Conservation (phyloP, 2,329 filamentous ascomycete species). For the Aspergillus japonicus region DNA sequence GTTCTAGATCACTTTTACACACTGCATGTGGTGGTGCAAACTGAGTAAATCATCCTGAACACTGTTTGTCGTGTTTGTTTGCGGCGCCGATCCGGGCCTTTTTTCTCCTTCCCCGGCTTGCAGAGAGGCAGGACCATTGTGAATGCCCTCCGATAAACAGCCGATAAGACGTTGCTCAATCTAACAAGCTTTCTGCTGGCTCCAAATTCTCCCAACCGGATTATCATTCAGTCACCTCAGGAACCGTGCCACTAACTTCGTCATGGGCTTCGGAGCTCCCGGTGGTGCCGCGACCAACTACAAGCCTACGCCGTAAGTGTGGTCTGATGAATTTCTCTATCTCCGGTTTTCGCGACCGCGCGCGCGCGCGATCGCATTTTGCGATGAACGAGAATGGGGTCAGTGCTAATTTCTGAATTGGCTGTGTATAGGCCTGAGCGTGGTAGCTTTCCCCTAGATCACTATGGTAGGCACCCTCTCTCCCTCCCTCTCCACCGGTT, state of each 20-base stretch:
- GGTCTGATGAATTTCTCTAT: background rate
- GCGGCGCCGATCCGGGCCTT: background rate
- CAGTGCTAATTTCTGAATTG: background rate
- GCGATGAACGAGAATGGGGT: background rate
- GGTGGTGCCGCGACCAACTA: slow-evolving; percentile 62
- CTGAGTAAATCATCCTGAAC: background rate
- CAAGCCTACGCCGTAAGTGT: slow-evolving; percentile 68
- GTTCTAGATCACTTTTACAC: background rate
- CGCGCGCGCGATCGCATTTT: no score
- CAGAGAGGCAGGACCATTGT: background rate
- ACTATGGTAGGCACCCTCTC: slow-evolving; percentile 62
- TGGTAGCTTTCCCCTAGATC: slow-evolving; percentile 94
- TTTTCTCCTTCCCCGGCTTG: slow-evolving; percentile 9
- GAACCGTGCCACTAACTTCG: background rate
- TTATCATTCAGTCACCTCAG: background rate
- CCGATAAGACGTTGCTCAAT: background rate
- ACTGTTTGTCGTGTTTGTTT: slow-evolving; percentile 16
- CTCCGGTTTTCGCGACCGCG: background rate
- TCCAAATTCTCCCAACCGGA: background rate
- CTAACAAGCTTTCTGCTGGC: background rate
- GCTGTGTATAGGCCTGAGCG: slow-evolving; percentile 67
- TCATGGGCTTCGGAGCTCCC: slow-evolving; percentile 65
- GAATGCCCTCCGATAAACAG: background rate
- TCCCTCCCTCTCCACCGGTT: background rate
- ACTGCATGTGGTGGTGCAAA: background rate